Percentiles rank a stretch among this genome's conserved stretches.
Conservation (phyloP, 2,329 filamentous ascomycete species). For the Trichophyton simii region DNA sequence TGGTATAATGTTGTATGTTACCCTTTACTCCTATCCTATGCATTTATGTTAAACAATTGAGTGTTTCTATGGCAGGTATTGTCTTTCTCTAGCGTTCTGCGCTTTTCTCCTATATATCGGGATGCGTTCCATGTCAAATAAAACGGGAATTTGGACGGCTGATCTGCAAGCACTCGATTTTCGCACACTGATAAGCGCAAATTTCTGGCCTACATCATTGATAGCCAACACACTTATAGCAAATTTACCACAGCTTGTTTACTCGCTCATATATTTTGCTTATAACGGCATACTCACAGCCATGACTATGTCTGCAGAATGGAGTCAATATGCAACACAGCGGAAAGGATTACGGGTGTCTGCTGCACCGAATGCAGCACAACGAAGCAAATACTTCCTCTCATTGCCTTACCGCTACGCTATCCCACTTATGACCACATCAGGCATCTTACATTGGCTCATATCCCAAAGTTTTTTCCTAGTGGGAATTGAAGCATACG, state of each 20-base stretch:
- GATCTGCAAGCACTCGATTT: not conserved
- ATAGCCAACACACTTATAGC: constrained; percentile 16
- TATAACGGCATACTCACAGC: constrained; percentile 31
- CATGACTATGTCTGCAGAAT: constrained; percentile 40
- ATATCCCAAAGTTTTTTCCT: constrained; percentile 37
- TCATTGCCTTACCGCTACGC: constrained; percentile 36
- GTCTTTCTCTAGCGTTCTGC: not conserved
- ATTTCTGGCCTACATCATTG: not conserved
- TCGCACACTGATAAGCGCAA: not conserved
- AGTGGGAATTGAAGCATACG: constrained; percentile 21
- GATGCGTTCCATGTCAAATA: not conserved
- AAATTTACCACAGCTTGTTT: constrained; percentile 26
- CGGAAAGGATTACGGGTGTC: constrained; percentile 33
- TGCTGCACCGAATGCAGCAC: constrained; percentile 22
- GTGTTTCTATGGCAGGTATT: not conserved
- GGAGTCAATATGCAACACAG: constrained; percentile 28
- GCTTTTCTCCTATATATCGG: not conserved
- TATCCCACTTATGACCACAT: constrained; percentile 27
- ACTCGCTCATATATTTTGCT: constrained; percentile 26
- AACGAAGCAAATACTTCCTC: constrained; percentile 36
- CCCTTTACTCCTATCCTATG: not conserved
- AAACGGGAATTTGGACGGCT: not conserved
- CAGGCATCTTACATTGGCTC: constrained; percentile 37
- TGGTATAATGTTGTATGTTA: not conserved
- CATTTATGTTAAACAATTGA: not conserved